Conservation (phyloP, 495 filamentous ascomycete genomes). For the Cladorrhinum samala region DNA sequence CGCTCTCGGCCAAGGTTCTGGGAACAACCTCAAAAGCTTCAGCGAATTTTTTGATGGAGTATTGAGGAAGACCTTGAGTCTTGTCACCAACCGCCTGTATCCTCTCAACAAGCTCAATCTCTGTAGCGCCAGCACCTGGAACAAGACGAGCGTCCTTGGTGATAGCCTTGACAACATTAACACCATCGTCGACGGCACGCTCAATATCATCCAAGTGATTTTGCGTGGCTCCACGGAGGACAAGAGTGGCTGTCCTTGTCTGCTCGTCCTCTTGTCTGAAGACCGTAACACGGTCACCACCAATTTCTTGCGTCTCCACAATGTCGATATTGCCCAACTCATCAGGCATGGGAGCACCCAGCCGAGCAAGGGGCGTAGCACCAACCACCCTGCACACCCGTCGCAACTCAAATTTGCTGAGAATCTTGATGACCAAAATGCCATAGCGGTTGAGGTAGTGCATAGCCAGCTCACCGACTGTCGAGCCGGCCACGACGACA, state of each 20-base stretch:
- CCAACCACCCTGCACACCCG: constrained; percentile 93
- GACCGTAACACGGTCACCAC: constrained; percentile 95
- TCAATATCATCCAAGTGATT: constrained; percentile 98
- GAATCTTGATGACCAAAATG: constrained; percentile 92
- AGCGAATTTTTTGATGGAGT: constrained; percentile 93
- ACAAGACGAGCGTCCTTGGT: constrained; percentile 87
- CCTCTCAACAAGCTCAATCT: constrained; percentile 90
- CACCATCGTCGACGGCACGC: constrained; percentile 94
- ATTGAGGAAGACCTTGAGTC: constrained; percentile 86
- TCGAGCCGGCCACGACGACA: constrained; percentile 84
- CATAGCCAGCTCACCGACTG: constrained; percentile 88
- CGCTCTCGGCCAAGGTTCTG: constrained; percentile 85
- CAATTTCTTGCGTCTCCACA: constrained; percentile 97
- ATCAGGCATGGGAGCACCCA: constrained; percentile 98
- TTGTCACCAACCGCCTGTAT: constrained; percentile 83
- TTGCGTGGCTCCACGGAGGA: constrained; percentile 92
- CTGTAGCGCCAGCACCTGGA: constrained; percentile 90
- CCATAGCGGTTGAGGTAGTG: constrained; percentile 97
- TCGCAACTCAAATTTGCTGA: constrained; percentile 96
- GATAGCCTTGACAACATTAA: constrained; percentile 98
- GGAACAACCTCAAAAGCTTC: constrained; percentile 98
- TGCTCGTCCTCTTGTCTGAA: constrained; percentile 94
- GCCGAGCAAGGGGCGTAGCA: constrained; percentile 86
- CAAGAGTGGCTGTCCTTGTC: constrained; percentile 89
- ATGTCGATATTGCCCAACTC: constrained; percentile 96